Evolutionary conservation across 768 basidiomycete genomes (phyloP).

Genomic region (Hypsizygus marmoreus): DNA sequence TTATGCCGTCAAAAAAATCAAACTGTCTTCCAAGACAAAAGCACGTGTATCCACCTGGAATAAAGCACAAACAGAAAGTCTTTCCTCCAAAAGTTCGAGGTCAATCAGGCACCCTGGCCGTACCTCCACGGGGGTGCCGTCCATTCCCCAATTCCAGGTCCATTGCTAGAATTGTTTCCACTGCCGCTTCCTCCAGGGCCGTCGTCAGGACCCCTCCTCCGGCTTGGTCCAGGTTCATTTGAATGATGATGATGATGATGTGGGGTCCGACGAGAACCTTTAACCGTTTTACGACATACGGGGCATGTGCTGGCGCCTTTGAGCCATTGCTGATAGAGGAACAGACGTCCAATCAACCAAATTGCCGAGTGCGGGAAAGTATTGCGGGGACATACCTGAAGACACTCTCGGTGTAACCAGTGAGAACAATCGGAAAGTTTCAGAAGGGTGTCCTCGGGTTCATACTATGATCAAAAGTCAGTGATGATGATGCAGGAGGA

Average conservation of each 20-base stretch:
- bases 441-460: constrained; percentile 58
- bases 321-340: constrained; percentile 76
- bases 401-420: constrained; percentile 78
- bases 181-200: constrained; percentile 5
- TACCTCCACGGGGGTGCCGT: constrained; percentile 7
- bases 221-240: constrained; percentile 15
- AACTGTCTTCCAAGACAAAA: no score
- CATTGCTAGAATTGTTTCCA: not conserved
- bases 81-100: no score
- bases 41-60: no score
- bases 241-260: constrained; percentile 3
- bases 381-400: constrained; percentile 52
- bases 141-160: constrained; percentile 3
- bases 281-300: constrained; percentile 71
- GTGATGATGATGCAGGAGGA: constrained; percentile 8
- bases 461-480: constrained; percentile 50
- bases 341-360: constrained; percentile 4
- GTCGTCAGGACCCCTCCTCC: constrained; percentile 11
- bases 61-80: no score
- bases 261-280: not conserved
- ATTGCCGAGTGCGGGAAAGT: not conserved
- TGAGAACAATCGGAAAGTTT: constrained; percentile 73
- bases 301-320: constrained; percentile 76
- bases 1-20: no score
- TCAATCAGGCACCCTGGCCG: not conserved